phyloP scores from a whole-genome alignment of 768 basidiomycete genomes.

The Sporobolomyces roseus region DNA sequence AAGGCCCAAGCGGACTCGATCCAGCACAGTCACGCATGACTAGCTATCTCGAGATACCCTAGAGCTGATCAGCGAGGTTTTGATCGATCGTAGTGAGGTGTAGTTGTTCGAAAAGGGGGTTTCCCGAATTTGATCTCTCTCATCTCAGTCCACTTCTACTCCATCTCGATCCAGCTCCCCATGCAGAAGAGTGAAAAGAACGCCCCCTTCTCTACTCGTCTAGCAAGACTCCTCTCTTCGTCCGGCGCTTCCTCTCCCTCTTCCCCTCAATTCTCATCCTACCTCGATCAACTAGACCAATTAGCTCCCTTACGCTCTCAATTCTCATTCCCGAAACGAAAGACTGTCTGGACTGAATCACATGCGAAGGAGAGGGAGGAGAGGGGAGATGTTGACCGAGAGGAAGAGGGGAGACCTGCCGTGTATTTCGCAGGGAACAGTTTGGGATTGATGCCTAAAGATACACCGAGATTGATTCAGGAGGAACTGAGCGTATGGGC shows the following conservation, averaged over 20 bases:
- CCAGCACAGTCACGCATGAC: too few species aligned
- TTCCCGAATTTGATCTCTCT: too few species aligned
- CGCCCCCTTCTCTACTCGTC: background rate
- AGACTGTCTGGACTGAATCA: conserved; percentile 10
- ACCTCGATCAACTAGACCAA: conserved; percentile 26
- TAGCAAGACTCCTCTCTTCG: conserved; percentile 21
- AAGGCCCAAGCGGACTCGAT: background rate
- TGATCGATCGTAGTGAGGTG: too few species aligned
- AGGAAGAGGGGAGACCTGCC: conserved; percentile 50
- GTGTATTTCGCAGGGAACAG: conserved; percentile 96
- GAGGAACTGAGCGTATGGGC: conserved; percentile 85
- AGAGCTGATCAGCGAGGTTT: too few species aligned
- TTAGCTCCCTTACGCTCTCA: conserved; percentile 2
- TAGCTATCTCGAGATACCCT: too few species aligned
- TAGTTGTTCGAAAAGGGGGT: too few species aligned
- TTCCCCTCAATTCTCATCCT: conserved; percentile 12
- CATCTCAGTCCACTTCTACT: too few species aligned
- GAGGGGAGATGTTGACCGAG: background rate
- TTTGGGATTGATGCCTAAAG: conserved; percentile 73
- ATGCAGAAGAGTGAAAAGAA: background rate
- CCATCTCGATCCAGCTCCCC: background rate
- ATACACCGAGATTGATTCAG: conserved; percentile 65
- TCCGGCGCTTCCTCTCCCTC: conserved; percentile 31
- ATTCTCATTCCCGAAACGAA: conserved; percentile 27
- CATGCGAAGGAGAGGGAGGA: background rate